Conservation (phyloP, 768 basidiomycete species). For the Boletus sp. region DNA sequence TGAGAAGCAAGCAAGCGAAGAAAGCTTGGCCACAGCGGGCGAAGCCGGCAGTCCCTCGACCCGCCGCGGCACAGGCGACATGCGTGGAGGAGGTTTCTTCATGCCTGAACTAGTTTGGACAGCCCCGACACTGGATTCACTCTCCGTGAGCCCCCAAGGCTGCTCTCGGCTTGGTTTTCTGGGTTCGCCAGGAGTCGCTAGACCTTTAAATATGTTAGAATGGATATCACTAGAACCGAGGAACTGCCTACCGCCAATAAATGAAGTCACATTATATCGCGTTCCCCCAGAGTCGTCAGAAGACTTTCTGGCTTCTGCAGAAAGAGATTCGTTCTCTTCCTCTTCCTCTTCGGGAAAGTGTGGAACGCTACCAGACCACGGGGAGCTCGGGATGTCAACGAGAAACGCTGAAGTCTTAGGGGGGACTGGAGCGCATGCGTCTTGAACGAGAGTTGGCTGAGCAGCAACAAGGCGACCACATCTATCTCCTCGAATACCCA, state of each 20-base stretch:
- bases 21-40: background rate
- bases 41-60: background rate
- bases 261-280: slow-evolving; percentile 72
- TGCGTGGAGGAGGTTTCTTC: background rate
- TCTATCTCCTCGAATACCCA: slow-evolving; percentile 23
- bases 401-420: slow-evolving; percentile 27
- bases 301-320: slow-evolving; percentile 12
- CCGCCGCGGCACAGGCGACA: background rate
- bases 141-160: slow-evolving; percentile 3
- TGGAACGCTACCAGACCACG: slow-evolving; percentile 14
- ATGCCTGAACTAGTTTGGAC: background rate
- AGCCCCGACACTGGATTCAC: background rate
- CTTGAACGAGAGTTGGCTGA: slow-evolving; percentile 2
- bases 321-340: slow-evolving; percentile 11
- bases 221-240: background rate
- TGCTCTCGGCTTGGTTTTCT: slow-evolving; percentile 8
- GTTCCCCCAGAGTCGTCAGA: slow-evolving; percentile 43
- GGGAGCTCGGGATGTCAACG: slow-evolving; percentile 19
- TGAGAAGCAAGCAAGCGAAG: background rate
- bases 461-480: slow-evolving; percentile 16
- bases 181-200: slow-evolving; percentile 29
- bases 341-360: slow-evolving; percentile 17
- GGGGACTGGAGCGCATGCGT: slow-evolving; percentile 14
- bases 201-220: slow-evolving; percentile 25
- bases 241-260: slow-evolving; percentile 49